Evolutionary conservation across 768 basidiomycete species (phyloP).

Genomic region (Panaeolus cyanescens): DNA sequence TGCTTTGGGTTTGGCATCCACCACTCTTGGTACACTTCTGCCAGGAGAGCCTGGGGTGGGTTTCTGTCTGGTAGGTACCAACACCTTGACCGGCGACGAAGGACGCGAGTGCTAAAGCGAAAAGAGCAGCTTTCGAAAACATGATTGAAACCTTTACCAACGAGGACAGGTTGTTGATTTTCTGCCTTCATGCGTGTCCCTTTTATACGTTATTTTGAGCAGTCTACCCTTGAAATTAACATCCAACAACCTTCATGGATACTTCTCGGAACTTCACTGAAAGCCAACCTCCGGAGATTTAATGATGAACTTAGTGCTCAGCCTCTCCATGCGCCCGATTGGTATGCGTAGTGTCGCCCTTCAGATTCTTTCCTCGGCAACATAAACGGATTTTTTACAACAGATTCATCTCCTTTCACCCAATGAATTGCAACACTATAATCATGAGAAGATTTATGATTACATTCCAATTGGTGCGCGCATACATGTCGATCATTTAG

Average conservation of each 20-base stretch:
- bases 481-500: too few relatives aligned
- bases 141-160: conserved; percentile 18
- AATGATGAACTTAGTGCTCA: too few relatives aligned
- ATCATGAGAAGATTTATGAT: too few relatives aligned
- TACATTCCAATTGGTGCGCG: too few relatives aligned
- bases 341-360: too few relatives aligned
- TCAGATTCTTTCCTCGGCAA: too few relatives aligned
- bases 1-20: conserved; percentile 32
- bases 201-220: neutral
- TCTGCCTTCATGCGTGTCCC: neutral
- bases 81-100: conserved; percentile 49
- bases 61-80: conserved; percentile 49
- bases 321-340: too few relatives aligned
- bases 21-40: conserved; percentile 46
- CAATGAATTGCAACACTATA: too few relatives aligned
- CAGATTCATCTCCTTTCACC: too few relatives aligned
- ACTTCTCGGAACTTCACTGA: neutral
- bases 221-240: neutral
- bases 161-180: neutral
- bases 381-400: too few relatives aligned
- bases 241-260: neutral
- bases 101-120: conserved; percentile 33
- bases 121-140: conserved; percentile 36
- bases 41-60: conserved; percentile 46
- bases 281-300: too few relatives aligned